Conservation (phyloP, 1,139 yeast genomes). For the Candida glucosophila region DNA sequence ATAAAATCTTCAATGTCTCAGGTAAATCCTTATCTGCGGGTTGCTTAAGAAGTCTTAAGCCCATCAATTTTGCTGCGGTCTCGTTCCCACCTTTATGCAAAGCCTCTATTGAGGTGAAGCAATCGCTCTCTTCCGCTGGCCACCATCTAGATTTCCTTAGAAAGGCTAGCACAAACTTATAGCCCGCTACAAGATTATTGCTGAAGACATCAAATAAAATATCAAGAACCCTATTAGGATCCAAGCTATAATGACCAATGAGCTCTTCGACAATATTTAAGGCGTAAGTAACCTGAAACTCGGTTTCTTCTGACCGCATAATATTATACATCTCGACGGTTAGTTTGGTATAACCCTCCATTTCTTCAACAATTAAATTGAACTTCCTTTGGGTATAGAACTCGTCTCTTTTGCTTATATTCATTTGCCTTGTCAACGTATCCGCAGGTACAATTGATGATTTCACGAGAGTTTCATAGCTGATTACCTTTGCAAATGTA, state of each 20-base stretch:
- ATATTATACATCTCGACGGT: constrained; percentile 44
- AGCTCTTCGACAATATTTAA: constrained; percentile 45
- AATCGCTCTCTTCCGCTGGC: constrained; percentile 39
- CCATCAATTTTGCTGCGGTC: constrained; percentile 53
- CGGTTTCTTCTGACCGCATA: constrained; percentile 31
- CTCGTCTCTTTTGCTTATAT: constrained; percentile 41
- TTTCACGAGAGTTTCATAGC: constrained; percentile 26
- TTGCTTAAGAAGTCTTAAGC: constrained; percentile 40
- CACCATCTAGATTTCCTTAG: constrained; percentile 55
- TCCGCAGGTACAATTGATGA: constrained; percentile 33
- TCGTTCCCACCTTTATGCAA: constrained; percentile 47
- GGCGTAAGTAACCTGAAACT: constrained; percentile 37
- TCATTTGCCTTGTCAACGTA: constrained; percentile 27
- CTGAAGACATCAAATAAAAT: constrained; percentile 45
- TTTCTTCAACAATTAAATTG: constrained; percentile 69
- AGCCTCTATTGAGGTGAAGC: constrained; percentile 16
- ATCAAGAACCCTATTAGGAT: constrained; percentile 66
- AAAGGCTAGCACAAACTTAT: constrained; percentile 39
- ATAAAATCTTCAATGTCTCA: constrained; percentile 38
- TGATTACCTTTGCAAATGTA: constrained; percentile 28
- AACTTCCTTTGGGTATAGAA: constrained; percentile 64
- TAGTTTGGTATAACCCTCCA: constrained; percentile 73
- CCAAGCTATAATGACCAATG: constrained; percentile 73
- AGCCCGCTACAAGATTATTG: constrained; percentile 35
- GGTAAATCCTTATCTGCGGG: constrained; percentile 26